phyloP scores from a whole-genome alignment of 139 green algal species.

The Chlamydomonas sp. region DNA sequence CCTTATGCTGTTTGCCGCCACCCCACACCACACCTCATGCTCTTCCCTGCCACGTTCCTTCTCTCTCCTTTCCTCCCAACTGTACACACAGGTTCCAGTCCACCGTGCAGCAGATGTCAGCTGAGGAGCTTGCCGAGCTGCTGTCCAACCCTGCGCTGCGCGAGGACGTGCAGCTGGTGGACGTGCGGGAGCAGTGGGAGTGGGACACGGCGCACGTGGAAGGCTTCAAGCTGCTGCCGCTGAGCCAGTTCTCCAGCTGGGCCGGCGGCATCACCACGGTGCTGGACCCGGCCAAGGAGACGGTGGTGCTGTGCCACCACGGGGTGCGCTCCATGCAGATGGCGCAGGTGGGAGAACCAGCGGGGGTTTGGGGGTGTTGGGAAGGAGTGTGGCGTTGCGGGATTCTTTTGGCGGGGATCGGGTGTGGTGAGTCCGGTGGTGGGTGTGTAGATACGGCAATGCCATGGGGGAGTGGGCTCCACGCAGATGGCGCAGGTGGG shows the following conservation, averaged over 20 bases:
- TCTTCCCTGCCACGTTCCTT: too few species aligned
- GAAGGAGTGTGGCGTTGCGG: too few species aligned
- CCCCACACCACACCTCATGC: too few species aligned
- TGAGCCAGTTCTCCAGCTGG: constrained; percentile 34
- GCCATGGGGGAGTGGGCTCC: constrained; percentile 85
- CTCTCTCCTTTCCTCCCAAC: neutral
- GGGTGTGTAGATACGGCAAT: constrained; percentile 52
- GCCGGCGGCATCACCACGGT: constrained; percentile 29
- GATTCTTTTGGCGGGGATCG: too few species aligned
- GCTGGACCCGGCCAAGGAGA: constrained; percentile 73
- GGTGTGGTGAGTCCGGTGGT: too few species aligned
- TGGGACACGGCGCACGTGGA: constrained; percentile 12
- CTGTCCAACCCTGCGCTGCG: constrained; percentile 6
- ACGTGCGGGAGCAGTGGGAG: constrained; percentile 54
- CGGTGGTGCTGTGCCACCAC: constrained; percentile 89
- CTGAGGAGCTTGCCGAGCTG: neutral
- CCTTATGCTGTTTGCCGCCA: too few species aligned
- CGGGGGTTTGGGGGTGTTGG: too few species aligned
- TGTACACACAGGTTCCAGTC: constrained; percentile 30
- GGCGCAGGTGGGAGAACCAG: constrained; percentile 29
- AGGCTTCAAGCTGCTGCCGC: constrained; percentile 44
- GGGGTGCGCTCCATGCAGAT: constrained; percentile 79
- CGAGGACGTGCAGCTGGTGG: constrained; percentile 44
- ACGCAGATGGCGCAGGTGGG: constrained; percentile 62
- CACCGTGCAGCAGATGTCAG: constrained; percentile 11